phyloP scores from a whole-genome alignment of 805 yeast genomes.

The Priceomyces haplophilus region DNA sequence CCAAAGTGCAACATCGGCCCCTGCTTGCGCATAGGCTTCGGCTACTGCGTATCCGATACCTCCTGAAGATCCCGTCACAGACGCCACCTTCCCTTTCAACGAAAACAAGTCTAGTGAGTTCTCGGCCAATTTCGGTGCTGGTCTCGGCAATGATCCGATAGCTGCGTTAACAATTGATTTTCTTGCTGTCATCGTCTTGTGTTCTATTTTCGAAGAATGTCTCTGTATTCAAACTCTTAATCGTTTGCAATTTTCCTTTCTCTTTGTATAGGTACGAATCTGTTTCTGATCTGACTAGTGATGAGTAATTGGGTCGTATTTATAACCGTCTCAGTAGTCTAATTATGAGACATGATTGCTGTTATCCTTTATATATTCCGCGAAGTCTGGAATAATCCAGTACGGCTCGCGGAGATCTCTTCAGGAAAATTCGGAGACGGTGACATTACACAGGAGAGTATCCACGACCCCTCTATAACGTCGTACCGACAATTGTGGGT shows the following conservation, averaged over 20 bases:
- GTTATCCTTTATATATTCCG: not conserved
- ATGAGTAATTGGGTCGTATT: no score
- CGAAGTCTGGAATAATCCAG: not conserved
- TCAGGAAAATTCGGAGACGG: no score
- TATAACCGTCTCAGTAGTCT: no score
- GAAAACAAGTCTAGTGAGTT: constrained; percentile 68
- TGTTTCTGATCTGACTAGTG: no score
- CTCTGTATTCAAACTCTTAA: not conserved
- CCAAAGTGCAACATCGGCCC: constrained; percentile 67
- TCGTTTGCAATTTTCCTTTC: no score
- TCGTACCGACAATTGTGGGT: no score
- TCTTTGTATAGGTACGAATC: no score
- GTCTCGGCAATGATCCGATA: constrained; percentile 47
- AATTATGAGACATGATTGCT: not conserved
- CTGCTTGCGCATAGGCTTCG: constrained; percentile 81
- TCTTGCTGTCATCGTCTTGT: constrained; percentile 5
- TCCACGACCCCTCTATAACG: no score
- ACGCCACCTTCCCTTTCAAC: constrained; percentile 77
- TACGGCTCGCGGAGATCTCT: not conserved
- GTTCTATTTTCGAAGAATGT: not conserved
- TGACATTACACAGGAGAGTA: no score
- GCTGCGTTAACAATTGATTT: constrained; percentile 23
- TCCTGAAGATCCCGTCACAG: constrained; percentile 79
- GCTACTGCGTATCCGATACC: constrained; percentile 85
- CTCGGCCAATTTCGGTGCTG: constrained; percentile 49